Base-by-base conservation (phyloP, 805 yeast species). In the Saccharomycopsis schoenii region DNA sequence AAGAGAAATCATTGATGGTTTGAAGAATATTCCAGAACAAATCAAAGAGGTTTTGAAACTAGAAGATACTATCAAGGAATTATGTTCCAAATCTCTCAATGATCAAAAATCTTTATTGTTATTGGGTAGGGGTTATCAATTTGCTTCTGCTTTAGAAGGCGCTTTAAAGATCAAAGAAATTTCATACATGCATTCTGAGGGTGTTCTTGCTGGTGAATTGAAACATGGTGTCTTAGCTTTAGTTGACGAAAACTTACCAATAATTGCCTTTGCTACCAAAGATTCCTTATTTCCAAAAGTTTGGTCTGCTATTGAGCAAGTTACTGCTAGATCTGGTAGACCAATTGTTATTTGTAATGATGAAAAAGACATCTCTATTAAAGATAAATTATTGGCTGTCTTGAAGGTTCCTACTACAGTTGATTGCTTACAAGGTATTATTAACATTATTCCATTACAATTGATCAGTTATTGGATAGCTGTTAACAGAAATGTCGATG, bases 161-260 rank as follows among this genome's bases (percentile, higher is more conserved):
- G 99, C 99, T 12, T 83, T 94, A 70, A 94, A 94, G 78, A 93
- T 94, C 73, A 94, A 94, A 77, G 99, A 94, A 76, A 94, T 94
- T 65, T 93, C 98, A 2, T 94, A 94, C 74, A 94, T 94, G 90
- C 99, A 94, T 74, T 90, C 97, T 21, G 99, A 94, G 78, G 99
- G 99, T 79, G 97, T 94, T 59, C 84, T 94, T 66, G 99, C 99
- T 24, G 99, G 99, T 74, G 99, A 94, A 77, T 84, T 94, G 76
- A 94, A 94, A 75, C 99, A 94, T 72, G 99, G 99, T 76, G 97
- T 90, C 39, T 82, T 94, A 70, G 99, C 99, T 8, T 81, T 94
- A 63, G 97, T 94, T 63, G 99, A 94, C 75, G 96, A 88, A 68
- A 80, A 86, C 65, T 79, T 94, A 71, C 99, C 99, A 63, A 89